A percentile compares a stretch with the other conserved stretches of the same genome.
Evolutionary conservation across 148 eudicot genomes (phyloP).

Genomic region (Vaccinium corymbosum): DNA sequence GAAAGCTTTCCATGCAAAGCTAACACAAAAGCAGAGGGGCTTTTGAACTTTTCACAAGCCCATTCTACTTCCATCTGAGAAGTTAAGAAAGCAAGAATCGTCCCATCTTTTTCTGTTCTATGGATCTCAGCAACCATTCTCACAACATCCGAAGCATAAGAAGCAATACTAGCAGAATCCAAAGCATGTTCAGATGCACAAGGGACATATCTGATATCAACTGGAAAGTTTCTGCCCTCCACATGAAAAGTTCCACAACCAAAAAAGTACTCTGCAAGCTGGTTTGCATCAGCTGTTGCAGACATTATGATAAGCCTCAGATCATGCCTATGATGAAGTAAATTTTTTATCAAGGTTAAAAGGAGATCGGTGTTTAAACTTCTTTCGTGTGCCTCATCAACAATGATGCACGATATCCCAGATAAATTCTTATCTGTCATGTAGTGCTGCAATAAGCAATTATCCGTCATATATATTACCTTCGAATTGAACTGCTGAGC

Average conservation of each 20-base stretch:
- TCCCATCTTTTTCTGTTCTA: conserved; percentile 62
- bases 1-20: conserved; percentile 91
- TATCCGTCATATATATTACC: conserved; percentile 76
- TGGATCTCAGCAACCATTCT: conserved; percentile 67
- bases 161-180: conserved; percentile 38
- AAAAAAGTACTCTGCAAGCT: conserved; percentile 77
- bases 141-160: conserved; percentile 57
- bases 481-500: conserved; percentile 32
- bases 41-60: conserved; percentile 72
- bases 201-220: conserved; percentile 72
- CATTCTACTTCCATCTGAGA: conserved; percentile 91
- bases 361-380: conserved; percentile 91
- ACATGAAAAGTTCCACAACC: conserved; percentile 62
- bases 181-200: conserved; percentile 30
- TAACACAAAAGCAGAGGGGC: conserved; percentile 41
- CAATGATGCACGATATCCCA: conserved; percentile 71
- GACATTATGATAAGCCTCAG: conserved; percentile 94
- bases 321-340: conserved; percentile 61
- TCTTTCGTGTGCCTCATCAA: conserved; percentile 98
- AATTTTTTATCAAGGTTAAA: conserved; percentile 61
- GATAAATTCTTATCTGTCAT: conserved; percentile 60
- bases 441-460: conserved; percentile 85
- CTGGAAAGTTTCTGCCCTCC: conserved; percentile 79
- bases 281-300: conserved; percentile 83
- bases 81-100: conserved; percentile 86